These are phyloP conservation scores for Aphanoascus verrucosus DNA, from an alignment of 2,329 filamentous ascomycete genomes.

Conservation along the genomic window DNA sequence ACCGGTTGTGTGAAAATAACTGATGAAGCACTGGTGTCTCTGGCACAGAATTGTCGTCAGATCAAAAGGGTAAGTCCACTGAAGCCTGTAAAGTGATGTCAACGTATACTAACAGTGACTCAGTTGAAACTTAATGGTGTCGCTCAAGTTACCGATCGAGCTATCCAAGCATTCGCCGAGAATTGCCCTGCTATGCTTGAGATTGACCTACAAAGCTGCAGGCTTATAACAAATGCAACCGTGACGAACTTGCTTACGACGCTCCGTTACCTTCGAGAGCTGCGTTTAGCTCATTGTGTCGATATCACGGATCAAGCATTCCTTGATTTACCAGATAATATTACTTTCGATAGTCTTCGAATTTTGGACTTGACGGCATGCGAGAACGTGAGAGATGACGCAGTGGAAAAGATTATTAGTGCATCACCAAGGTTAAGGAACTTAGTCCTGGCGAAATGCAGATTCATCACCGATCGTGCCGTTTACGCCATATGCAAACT, in stretches of 20 bases:
- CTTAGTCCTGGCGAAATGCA: conserved; percentile 86
- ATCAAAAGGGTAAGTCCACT: conserved; percentile 63
- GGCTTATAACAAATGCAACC: conserved; percentile 67
- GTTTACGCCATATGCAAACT: conserved; percentile 79
- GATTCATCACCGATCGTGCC: conserved; percentile 78
- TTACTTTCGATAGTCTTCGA: conserved; percentile 72
- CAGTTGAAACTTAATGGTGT: conserved; percentile 93
- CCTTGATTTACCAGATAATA: conserved; percentile 57
- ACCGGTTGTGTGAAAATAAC: conserved; percentile 75
- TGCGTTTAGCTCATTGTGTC: conserved; percentile 75
- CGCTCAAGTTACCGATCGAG: conserved; percentile 66
- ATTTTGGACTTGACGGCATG: conserved; percentile 93
- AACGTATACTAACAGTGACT: background rate
- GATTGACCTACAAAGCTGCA: conserved; percentile 85
- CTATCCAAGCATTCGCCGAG: conserved; percentile 73
- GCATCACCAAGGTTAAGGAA: conserved; percentile 82
- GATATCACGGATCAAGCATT: conserved; percentile 84
- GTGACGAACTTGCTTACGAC: conserved; percentile 69
- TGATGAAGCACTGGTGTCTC: conserved; percentile 68
- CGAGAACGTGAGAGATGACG: conserved; percentile 68
- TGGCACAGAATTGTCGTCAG: conserved; percentile 73
- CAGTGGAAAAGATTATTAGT: conserved; percentile 77
- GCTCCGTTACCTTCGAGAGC: conserved; percentile 74
- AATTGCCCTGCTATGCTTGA: conserved; percentile 90
- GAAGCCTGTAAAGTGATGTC: background rate